phyloP scores from a whole-genome alignment of 768 basidiomycete genomes.

The Boletellus emodensis region DNA sequence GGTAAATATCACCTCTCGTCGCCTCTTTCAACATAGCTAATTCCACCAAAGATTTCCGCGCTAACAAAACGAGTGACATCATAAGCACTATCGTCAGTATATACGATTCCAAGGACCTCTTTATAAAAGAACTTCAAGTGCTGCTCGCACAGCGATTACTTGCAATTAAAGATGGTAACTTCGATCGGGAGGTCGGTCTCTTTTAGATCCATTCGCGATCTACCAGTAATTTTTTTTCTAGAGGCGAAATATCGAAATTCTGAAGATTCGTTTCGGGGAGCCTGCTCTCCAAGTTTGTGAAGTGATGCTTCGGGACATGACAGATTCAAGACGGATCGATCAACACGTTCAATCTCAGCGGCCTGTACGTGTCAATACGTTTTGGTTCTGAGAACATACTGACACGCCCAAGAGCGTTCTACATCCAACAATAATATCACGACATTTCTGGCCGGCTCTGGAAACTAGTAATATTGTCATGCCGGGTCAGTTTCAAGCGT shows the following conservation, averaged over 20 bases:
- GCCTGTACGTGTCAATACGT: constrained; percentile 40
- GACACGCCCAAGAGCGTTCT: constrained; percentile 51
- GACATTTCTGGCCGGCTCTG: constrained; percentile 91
- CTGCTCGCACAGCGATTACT: constrained; percentile 85
- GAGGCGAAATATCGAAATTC: constrained; percentile 88
- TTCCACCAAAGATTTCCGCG: constrained; percentile 67
- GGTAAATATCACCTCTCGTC: constrained; percentile 44
- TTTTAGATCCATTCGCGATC: background rate
- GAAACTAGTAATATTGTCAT: constrained; percentile 69
- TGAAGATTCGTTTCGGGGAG: constrained; percentile 96
- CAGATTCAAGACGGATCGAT: constrained; percentile 88
- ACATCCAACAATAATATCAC: constrained; percentile 88
- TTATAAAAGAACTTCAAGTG: constrained; percentile 92
- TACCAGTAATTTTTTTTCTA: constrained; percentile 30
- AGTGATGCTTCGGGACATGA: constrained; percentile 97
- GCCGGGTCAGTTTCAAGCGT: constrained; percentile 85
- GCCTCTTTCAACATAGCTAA: background rate
- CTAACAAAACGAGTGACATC: constrained; percentile 88
- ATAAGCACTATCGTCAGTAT: constrained; percentile 96
- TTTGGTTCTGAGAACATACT: constrained; percentile 3
- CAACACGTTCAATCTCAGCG: constrained; percentile 78
- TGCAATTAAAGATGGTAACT: constrained; percentile 72
- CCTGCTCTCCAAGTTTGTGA: constrained; percentile 91
- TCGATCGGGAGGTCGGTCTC: constrained; percentile 55
- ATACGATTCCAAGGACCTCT: constrained; percentile 94